Base-by-base conservation (phyloP, 108 stramenopile species). In the Skeletonema potamos region DNA sequence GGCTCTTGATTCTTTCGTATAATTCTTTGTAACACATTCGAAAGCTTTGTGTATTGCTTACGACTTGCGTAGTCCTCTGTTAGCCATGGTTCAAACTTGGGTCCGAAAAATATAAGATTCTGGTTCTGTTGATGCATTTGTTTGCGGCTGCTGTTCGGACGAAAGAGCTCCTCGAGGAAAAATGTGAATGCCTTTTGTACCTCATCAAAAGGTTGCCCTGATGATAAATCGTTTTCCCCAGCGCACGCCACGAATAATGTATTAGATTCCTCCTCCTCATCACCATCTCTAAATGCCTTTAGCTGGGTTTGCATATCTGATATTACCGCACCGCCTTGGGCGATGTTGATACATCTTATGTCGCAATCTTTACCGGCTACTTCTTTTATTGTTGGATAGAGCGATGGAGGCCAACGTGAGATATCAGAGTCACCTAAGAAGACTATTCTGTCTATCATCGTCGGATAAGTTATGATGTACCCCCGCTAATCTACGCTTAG, bases 71-170 rank as follows among this genome's bases (percentile, higher is more conserved):
- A 13, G 27, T 92, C 86, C n/a, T 84, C 27, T 8, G 81, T 58
- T 39, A 90, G 62, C 90, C 92, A 94, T 11, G 92, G 92, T 73
- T 94, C 92, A 27, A 93, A 84, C 61, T 93, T 93, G 15, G 90
- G 92, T 8, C 92, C 92, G 26, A 94, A 58, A 58, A 90, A 85
- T 54, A 93, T 76, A 20, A 93, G 36, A 51, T 73, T 18, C 27
- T 11, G 44, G 17, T n/a, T 74, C 28, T 44, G n/a, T 41, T 65
- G 41, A 17, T 72, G 61, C 39, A 65, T 72, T 44, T 70, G 46
- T 20, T 64, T 12, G 12, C 12, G 24, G 39, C 56, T 24, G 22
- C 34, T 6, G 6, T 12, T 13, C 8, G 76, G 12, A 33, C 65
- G 24, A 27, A 73, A 70, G 44, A 72, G 27, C 29, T 54, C 60